Conservation (phyloP, 768 basidiomycete genomes). For the Pilatotrama ljubarskyi region DNA sequence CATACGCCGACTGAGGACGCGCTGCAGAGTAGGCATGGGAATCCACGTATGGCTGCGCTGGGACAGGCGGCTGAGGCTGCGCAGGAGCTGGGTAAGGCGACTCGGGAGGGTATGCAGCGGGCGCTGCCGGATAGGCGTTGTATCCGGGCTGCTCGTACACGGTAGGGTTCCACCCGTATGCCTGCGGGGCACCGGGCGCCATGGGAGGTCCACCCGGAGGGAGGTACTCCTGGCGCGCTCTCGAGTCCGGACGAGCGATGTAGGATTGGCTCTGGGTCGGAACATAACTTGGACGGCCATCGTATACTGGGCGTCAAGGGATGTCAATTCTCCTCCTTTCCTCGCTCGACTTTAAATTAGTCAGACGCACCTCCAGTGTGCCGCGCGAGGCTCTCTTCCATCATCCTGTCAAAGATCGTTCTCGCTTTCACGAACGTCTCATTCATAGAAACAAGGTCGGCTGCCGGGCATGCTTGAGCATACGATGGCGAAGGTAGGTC, state of each 20-base stretch:
- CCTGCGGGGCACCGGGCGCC: constrained; percentile 34
- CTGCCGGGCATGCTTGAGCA: constrained; percentile 39
- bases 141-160: constrained; percentile 48
- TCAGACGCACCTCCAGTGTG: constrained; percentile 61
- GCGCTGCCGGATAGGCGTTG: constrained; percentile 37
- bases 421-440: constrained; percentile 89
- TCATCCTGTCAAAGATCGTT: constrained; percentile 89
- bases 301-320: constrained; percentile 53
- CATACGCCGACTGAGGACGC: constrained; percentile 28
- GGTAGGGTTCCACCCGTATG: constrained; percentile 54
- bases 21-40: constrained; percentile 27
- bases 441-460: constrained; percentile 93
- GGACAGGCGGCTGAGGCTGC: constrained; percentile 32
- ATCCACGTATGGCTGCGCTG: constrained; percentile 25
- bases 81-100: constrained; percentile 24
- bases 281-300: constrained; percentile 38
- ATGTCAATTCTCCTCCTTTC: no score
- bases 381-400: constrained; percentile 84
- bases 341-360: no score
- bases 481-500: not conserved
- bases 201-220: constrained; percentile 33
- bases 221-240: constrained; percentile 35
- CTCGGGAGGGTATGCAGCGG: constrained; percentile 32
- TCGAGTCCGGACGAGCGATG: constrained; percentile 34
- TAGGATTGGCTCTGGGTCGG: constrained; percentile 28